Evolutionary conservation across 2,329 filamentous ascomycete genomes (phyloP).

Genomic region (Fusarium penzigii): DNA sequence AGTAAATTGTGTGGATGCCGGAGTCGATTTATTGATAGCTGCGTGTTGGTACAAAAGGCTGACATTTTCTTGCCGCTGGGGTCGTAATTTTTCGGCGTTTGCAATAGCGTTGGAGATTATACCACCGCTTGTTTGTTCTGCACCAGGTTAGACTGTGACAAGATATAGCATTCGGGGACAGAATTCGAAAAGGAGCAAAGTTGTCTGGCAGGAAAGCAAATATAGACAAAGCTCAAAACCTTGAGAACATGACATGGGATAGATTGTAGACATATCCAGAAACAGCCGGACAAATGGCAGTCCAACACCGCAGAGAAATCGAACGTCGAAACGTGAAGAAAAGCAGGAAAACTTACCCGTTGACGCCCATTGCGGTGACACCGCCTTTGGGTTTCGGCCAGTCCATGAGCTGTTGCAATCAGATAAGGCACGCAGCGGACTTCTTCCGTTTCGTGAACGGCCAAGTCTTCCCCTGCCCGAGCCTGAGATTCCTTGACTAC

Average conservation of each 20-base stretch:
- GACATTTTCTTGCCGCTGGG: constrained; percentile 73
- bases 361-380: constrained; percentile 46
- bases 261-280: neutral
- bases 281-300: no score
- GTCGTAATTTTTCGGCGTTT: constrained; percentile 72
- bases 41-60: constrained; percentile 73
- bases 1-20: constrained; percentile 86
- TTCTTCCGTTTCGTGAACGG: constrained; percentile 63
- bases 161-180: neutral
- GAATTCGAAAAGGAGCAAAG: neutral
- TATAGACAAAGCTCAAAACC: neutral
- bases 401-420: constrained; percentile 61
- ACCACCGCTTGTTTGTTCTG: constrained; percentile 57
- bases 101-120: constrained; percentile 94
- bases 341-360: constrained; percentile 43
- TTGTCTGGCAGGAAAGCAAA: neutral
- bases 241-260: constrained; percentile 1
- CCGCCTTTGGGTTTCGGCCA: constrained; percentile 48
- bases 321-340: no score
- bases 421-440: constrained; percentile 59
- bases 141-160: constrained; percentile 9
- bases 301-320: no score
- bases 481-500: constrained; percentile 69
- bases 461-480: constrained; percentile 82
- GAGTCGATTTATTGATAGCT: constrained; percentile 57